phyloP scores from a whole-genome alignment of 2,329 filamentous ascomycete species.

The Fusarium concolor region DNA sequence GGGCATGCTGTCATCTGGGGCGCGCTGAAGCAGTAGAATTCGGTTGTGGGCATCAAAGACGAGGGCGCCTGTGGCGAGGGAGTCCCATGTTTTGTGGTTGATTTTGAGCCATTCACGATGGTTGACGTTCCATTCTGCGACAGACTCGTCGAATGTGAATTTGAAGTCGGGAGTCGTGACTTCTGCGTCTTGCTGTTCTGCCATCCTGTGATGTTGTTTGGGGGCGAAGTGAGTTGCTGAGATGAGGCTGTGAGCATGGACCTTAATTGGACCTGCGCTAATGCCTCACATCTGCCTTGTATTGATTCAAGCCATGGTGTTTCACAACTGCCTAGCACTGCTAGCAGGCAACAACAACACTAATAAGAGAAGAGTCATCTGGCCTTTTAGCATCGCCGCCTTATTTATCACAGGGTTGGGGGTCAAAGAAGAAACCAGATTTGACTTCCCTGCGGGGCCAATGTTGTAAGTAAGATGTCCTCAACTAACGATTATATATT shows the following conservation, averaged over 20 bases:
- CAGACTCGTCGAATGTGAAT: conserved; percentile 42
- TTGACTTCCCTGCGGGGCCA: no score
- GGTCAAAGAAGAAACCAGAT: no score
- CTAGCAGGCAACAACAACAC: conserved; percentile 1
- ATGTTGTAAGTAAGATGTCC: no score
- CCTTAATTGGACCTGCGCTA: neutral
- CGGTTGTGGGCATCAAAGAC: conserved; percentile 51
- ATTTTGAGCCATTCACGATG: conserved; percentile 43
- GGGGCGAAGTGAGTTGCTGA: neutral
- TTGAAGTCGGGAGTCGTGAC: conserved; percentile 14
- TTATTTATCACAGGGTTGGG: neutral
- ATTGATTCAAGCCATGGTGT: neutral
- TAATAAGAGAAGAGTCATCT: neutral
- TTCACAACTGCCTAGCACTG: conserved; percentile 4
- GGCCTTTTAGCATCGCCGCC: neutral
- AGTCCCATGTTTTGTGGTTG: conserved; percentile 46
- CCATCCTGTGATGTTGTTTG: conserved; percentile 15
- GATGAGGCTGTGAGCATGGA: neutral
- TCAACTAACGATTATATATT: no score
- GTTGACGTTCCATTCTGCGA: conserved; percentile 42
- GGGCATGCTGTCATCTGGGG: conserved; percentile 58
- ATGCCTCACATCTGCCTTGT: conserved; percentile 5
- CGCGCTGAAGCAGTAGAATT: conserved; percentile 61
- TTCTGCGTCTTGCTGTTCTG: neutral
- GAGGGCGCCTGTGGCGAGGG: conserved; percentile 50